Base-by-base conservation (phyloP, 2,329 filamentous ascomycete species). In the Lecanicillium sp. region DNA sequence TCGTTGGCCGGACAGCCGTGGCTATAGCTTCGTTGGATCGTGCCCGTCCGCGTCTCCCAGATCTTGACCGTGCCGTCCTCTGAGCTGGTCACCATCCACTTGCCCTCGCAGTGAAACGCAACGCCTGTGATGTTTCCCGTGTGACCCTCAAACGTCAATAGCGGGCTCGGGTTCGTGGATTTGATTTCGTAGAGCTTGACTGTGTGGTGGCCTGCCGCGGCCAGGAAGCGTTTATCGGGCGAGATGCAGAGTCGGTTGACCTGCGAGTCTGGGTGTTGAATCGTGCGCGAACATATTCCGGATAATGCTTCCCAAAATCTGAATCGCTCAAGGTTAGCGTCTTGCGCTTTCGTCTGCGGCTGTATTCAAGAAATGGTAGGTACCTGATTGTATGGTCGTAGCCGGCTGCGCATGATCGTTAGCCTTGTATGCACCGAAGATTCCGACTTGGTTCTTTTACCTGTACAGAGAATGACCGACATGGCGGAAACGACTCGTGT, bases 121-220 rank as follows among this genome's bases (percentile, higher is more conserved):
- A 98, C 85, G 31, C 92, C 92, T 0, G 92, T 98, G 57, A 98
- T 83, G 55, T 98, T 98, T 49, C 82, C 87, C 11, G 86, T 92
- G 64, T 98, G 92, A 30, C 92, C 92, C 58, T 96, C 90, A 54
- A 98, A 96, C 15, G 84, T 89, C 54, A 96, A 78, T 17, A 96
- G 73, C 1, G 92, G 84, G 48, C 90, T 92, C 3, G 92, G 89
- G 53, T 96, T 96, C n/a, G 87, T 90, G 13, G 88, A 95, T 57
- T 95, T 95, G 69, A 96, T 95, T 56, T 98, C 92, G 68, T 94
- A 98, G 42, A 98, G 84, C 66, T 96, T 96, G 56, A 98, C 87
- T 37, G 85, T 88, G 60, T 90, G 75, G 57, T 82, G 75, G 50
- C 75, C 74, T 7, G 75, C 75, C n/a, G 86, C 89, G 25, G 89